Base-by-base conservation (phyloP, 1,284 basidiomycete species). In the Bondarzewia mesenterica region DNA sequence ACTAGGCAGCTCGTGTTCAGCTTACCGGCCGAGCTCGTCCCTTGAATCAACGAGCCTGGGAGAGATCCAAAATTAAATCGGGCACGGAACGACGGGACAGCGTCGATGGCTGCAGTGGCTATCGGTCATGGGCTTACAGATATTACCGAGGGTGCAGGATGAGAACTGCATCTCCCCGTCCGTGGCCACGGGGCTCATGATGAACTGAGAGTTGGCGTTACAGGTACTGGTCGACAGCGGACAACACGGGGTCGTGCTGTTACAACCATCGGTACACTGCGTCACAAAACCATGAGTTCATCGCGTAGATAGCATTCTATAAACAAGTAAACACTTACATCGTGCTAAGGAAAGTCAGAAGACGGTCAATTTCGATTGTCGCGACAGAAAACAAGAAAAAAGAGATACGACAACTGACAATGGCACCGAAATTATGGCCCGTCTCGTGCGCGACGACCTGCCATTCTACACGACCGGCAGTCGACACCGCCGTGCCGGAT, bases 341-440 rank as follows among this genome's bases (percentile, higher is more conserved):
- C 81, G 57, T 83, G 81, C 80, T 82, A 56, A 21, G 55, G 32
- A 27, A 32, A 21, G 16, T 42, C 48, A 40, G 44, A 26, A n/a
- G n/a, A n/a, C n/a, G n/a, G n/a, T n/a, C n/a, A n/a, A 35, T 38
- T 46, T 23, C 14, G 21, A 26, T n/a, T 42, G 47, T 38, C 18
- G 20, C 10, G 12, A 27, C 16, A 20, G 16, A 18, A 18, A 26
- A 32, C 22, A 15, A 15, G 14, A 26, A 1, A 12, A 32, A 45
- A 42, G 7, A 43, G 12, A 7, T 15, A 21, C 6, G 15, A 27
- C 25, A 4, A 75, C 85, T 68, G 57, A 87, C 84, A 58, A 93
- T 91, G n/a, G 90, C 89, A 47, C 90, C 90, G 67, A 94, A 93
- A 60, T 92, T 93, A 63, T 91, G 88, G 2, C 87, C 89, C 52